Percentiles rank a stretch among this genome's conserved stretches.
phyloP scores from a whole-genome alignment of 1,284 basidiomycete genomes.

The Rhodotorula sp. region DNA sequence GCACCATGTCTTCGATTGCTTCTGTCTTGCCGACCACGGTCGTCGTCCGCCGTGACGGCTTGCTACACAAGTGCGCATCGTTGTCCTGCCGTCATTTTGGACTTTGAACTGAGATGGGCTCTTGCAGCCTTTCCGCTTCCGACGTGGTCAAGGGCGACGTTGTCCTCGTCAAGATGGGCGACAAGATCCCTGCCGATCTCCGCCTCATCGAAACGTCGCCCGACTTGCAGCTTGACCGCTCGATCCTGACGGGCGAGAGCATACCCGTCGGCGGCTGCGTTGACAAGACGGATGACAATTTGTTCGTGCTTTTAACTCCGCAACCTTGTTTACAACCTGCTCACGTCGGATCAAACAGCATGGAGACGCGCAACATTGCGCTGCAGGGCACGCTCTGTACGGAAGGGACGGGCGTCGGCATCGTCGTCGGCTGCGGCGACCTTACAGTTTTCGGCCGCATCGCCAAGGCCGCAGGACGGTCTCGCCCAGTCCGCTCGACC shows the following conservation, averaged over 20 bases:
- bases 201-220: slow-evolving; percentile 57
- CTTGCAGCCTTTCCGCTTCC: slow-evolving; percentile 45
- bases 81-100: fast-evolving
- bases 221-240: slow-evolving; percentile 64
- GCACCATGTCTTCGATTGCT: slow-evolving; percentile 55
- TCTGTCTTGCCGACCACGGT: slow-evolving; percentile 55
- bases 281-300: slow-evolving; percentile 59
- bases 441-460: slow-evolving; percentile 64
- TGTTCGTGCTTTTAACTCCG: slow-evolving; percentile 22
- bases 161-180: slow-evolving; percentile 53
- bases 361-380: slow-evolving; percentile 62
- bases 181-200: slow-evolving; percentile 57
- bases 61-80: slow-evolving; percentile 16
- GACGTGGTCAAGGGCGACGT: slow-evolving; percentile 54
- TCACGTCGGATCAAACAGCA: background rate
- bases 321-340: background rate
- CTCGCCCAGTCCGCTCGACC: slow-evolving; percentile 54
- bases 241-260: slow-evolving; percentile 64
- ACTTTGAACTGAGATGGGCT: too few species aligned
- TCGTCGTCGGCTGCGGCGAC: slow-evolving; percentile 52
- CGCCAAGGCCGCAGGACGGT: slow-evolving; percentile 59
- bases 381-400: slow-evolving; percentile 66
- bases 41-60: slow-evolving; percentile 52
- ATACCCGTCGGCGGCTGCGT: slow-evolving; percentile 61
- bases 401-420: slow-evolving; percentile 61